phyloP scores from a whole-genome alignment of 208 protist species.

The Crithidia brevicula region DNA sequence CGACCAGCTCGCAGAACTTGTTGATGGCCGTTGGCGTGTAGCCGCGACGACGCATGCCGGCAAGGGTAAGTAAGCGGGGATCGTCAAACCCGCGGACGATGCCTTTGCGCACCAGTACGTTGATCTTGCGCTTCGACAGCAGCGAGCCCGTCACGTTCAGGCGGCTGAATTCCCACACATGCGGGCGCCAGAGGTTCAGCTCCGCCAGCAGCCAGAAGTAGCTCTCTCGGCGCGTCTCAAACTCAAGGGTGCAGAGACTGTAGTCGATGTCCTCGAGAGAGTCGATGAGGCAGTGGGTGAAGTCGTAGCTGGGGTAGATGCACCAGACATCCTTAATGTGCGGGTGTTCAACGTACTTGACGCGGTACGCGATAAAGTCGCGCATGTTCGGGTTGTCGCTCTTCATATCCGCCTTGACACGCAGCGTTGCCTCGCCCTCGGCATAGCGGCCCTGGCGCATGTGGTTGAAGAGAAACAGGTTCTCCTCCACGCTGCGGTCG shows the following conservation, averaged over 20 bases:
- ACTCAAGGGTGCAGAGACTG: slow-evolving; percentile 99
- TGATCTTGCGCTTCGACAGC: slow-evolving; percentile 99
- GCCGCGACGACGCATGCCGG: slow-evolving; percentile 97
- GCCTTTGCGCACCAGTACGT: slow-evolving; percentile 94
- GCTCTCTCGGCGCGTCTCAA: slow-evolving; percentile 96
- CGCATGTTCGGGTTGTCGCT: slow-evolving; percentile 98
- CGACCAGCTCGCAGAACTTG: slow-evolving; percentile 96
- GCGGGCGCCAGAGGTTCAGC: slow-evolving; percentile 91
- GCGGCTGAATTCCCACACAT: slow-evolving; percentile 98
- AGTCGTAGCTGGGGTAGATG: slow-evolving; percentile 99
- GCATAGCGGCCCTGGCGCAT: slow-evolving; percentile 96
- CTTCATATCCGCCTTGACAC: slow-evolving; percentile 99
- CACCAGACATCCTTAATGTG: slow-evolving; percentile 97
- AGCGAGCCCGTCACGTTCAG: slow-evolving; percentile 98
- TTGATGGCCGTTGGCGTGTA: slow-evolving; percentile 98
- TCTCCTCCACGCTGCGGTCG: slow-evolving; percentile 92
- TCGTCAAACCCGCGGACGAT: slow-evolving; percentile 98
- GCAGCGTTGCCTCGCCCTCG: slow-evolving; percentile 98
- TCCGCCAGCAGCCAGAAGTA: slow-evolving; percentile 97
- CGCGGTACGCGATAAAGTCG: slow-evolving; percentile 99
- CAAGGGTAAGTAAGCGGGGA: slow-evolving; percentile 96
- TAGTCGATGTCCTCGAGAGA: slow-evolving; percentile 99
- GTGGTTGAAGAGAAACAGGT: slow-evolving; percentile 90
- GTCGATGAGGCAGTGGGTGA: slow-evolving; percentile 99
- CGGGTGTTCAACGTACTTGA: slow-evolving; percentile 97